Evolutionary conservation across 495 filamentous ascomycete genomes (phyloP).

Genomic region (Penicillium verhagenii): DNA sequence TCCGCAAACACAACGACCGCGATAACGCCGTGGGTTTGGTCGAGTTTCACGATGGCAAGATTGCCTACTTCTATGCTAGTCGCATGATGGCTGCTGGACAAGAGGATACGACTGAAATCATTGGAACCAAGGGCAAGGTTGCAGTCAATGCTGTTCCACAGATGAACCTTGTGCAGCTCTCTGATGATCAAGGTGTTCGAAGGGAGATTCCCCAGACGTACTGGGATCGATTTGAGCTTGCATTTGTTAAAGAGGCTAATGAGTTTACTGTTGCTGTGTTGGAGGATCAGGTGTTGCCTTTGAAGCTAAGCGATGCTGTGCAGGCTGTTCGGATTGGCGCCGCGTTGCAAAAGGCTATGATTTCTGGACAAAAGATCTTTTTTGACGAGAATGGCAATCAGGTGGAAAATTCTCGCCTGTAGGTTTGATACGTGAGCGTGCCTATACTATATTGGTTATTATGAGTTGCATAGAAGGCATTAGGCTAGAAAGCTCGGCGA

Average conservation of each 20-base stretch:
- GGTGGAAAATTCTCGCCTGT: constrained; percentile 24
- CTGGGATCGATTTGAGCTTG: constrained; percentile 60
- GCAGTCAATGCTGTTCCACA: constrained; percentile 55
- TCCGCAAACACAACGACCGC: constrained; percentile 52
- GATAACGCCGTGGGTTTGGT: constrained; percentile 63
- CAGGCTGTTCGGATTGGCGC: constrained; percentile 59
- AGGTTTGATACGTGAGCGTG: neutral
- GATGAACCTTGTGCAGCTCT: constrained; percentile 52
- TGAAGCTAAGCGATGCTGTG: constrained; percentile 54
- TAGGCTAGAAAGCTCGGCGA: too few relatives aligned
- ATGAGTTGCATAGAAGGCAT: too few relatives aligned
- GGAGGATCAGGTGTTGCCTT: constrained; percentile 51
- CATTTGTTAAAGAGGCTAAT: constrained; percentile 62
- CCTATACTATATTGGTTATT: too few relatives aligned
- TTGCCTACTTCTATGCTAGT: constrained; percentile 58
- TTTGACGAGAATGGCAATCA: constrained; percentile 52
- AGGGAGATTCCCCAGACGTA: constrained; percentile 58
- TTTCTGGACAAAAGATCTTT: constrained; percentile 56
- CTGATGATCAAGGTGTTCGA: constrained; percentile 46
- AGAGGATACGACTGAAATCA: constrained; percentile 61
- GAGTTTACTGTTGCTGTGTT: constrained; percentile 57
- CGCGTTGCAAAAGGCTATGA: constrained; percentile 59
- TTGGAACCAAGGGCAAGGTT: constrained; percentile 60
- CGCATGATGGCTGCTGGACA: constrained; percentile 63
- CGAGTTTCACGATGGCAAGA: constrained; percentile 58